Conservation (phyloP, 495 filamentous ascomycete genomes). For the Penicillium parvum region DNA sequence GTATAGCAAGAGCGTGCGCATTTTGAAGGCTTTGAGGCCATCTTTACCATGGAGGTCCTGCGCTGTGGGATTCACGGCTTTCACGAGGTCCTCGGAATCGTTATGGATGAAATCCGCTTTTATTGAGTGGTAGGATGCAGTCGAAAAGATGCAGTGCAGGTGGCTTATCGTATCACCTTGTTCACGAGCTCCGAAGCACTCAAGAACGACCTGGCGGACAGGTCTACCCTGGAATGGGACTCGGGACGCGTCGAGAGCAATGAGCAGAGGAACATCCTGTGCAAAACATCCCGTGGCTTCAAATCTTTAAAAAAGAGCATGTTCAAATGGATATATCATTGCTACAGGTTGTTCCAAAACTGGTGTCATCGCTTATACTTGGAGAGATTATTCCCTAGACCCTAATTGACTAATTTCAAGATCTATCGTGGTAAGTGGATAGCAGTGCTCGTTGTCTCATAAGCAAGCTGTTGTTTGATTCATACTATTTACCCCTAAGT, state of each 20-base stretch:
- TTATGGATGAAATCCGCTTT: constrained; percentile 24
- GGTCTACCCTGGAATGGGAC: constrained; percentile 16
- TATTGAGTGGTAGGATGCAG: constrained; percentile 19
- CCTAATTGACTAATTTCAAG: too few species aligned
- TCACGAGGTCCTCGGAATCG: constrained; percentile 27
- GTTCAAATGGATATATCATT: constrained; percentile 14
- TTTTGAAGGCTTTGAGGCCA: not conserved
- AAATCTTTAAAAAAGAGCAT: constrained; percentile 22
- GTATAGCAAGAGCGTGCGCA: too few species aligned
- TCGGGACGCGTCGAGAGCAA: constrained; percentile 22
- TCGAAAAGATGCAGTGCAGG: constrained; percentile 6
- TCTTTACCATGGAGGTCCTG: constrained; percentile 13
- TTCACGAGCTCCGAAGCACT: constrained; percentile 5
- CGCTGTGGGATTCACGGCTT: constrained; percentile 30
- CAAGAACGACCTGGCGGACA: not conserved
- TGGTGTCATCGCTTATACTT: too few species aligned
- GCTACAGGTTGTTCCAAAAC: not conserved
- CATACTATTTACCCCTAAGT: too few species aligned
- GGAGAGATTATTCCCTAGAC: too few species aligned
- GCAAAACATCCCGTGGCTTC: constrained; percentile 19
- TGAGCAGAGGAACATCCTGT: constrained; percentile 25
- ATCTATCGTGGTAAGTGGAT: too few species aligned
- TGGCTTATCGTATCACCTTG: constrained; percentile 22
- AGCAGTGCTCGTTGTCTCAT: too few species aligned
- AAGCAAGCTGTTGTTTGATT: too few species aligned